Evolutionary conservation across 148 eudicot genomes (phyloP).

Genomic region (Polygonum aviculare): DNA sequence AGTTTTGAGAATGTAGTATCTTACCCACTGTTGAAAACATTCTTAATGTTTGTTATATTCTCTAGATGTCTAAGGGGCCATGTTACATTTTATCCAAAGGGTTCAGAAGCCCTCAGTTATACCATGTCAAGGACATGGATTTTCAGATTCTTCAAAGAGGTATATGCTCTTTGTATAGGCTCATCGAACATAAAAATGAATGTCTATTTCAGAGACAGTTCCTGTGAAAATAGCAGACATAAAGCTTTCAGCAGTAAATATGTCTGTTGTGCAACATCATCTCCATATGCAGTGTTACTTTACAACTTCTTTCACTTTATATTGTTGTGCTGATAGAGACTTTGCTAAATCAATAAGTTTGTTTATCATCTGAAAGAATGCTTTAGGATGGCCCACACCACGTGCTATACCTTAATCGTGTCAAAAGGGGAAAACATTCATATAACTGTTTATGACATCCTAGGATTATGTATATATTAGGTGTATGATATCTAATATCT

Average conservation of each 20-base stretch:
- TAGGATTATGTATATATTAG: neutral
- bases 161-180: constrained; percentile 14
- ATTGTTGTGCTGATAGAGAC: neutral
- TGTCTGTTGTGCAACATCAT: neutral
- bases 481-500: neutral
- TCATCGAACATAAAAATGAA: neutral
- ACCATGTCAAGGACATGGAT: constrained; percentile 39
- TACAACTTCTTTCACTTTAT: neutral
- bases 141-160: constrained; percentile 51
- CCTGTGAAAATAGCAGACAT: neutral
- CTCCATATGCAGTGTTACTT: neutral
- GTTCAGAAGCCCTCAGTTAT: constrained; percentile 32
- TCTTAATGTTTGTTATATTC: constrained; percentile 6
- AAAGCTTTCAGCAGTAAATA: neutral
- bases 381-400: neutral
- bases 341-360: neutral
- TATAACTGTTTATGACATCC: neutral
- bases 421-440: neutral
- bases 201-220: neutral
- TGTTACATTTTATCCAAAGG: constrained; percentile 46
- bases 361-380: neutral
- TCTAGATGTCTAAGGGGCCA: constrained; percentile 45
- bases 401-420: neutral
- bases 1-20: neutral
- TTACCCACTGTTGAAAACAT: neutral